Evolutionary conservation across 1,139 yeast genomes (phyloP).

Genomic region (Geotrichum reessii): DNA sequence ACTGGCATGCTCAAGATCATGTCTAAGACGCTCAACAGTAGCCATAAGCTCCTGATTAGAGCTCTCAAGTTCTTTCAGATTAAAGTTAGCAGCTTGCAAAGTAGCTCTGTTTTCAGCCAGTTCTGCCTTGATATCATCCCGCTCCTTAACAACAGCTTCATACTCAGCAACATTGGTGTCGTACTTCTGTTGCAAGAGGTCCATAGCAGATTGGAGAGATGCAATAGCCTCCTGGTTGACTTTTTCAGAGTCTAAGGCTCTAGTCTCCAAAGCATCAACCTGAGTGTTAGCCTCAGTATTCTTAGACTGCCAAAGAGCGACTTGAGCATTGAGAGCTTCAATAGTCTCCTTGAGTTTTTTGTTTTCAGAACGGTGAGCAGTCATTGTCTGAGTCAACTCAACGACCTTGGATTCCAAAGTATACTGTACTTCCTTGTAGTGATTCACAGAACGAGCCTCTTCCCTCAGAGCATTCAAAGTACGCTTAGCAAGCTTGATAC

Average conservation of each 20-base stretch:
- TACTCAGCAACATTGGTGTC: slow-evolving; percentile 58
- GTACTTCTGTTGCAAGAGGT: slow-evolving; percentile 48
- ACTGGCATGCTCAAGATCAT: slow-evolving; percentile 46
- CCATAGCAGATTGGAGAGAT: slow-evolving; percentile 45
- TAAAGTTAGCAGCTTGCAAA: slow-evolving; percentile 29
- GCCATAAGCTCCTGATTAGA: slow-evolving; percentile 44
- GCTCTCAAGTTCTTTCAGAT: slow-evolving; percentile 31
- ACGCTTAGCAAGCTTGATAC: slow-evolving; percentile 68
- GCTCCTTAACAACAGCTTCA: slow-evolving; percentile 59
- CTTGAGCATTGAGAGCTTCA: slow-evolving; percentile 41
- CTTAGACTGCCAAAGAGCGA: slow-evolving; percentile 34
- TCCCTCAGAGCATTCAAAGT: slow-evolving; percentile 59
- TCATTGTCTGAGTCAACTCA: slow-evolving; percentile 79
- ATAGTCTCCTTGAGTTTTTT: slow-evolving; percentile 63
- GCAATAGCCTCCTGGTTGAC: slow-evolving; percentile 50
- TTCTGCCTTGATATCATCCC: slow-evolving; percentile 53
- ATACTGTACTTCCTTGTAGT: slow-evolving; percentile 85
- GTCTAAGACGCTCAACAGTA: slow-evolving; percentile 63
- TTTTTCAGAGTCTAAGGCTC: slow-evolving; percentile 53
- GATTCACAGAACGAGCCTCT: slow-evolving; percentile 89
- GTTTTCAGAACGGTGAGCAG: slow-evolving; percentile 74
- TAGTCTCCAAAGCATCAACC: slow-evolving; percentile 39
- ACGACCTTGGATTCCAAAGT: slow-evolving; percentile 92
- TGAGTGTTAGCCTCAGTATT: slow-evolving; percentile 31
- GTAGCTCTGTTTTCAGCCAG: slow-evolving; percentile 59